These are phyloP conservation scores for Evernia prunastri DNA, from an alignment of 495 filamentous ascomycete species.

Conservation along the genomic window DNA sequence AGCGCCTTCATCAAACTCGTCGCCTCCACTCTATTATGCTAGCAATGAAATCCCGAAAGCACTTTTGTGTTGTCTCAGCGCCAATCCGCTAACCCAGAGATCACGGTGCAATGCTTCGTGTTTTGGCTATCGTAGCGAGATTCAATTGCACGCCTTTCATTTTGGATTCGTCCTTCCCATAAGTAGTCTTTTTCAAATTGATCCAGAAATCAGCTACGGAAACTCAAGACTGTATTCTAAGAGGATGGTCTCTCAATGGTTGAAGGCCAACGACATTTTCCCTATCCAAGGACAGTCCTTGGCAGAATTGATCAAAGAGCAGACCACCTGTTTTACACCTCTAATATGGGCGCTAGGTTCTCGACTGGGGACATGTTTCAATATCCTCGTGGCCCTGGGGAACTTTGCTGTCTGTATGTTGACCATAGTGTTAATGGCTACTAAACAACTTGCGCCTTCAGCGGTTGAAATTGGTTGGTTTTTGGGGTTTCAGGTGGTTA, in stretches of 20 bases:
- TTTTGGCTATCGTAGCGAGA: background rate
- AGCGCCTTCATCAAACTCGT: background rate
- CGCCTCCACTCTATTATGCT: slow-evolving; percentile 4
- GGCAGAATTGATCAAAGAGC: slow-evolving; percentile 61
- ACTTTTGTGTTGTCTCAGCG: slow-evolving; percentile 4
- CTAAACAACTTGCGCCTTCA: too few relatives aligned
- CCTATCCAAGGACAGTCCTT: slow-evolving; percentile 50
- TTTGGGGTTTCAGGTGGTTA: too few relatives aligned
- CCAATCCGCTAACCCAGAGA: background rate
- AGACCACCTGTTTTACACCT: slow-evolving; percentile 56
- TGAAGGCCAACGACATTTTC: slow-evolving; percentile 5
- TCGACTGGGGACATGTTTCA: background rate
- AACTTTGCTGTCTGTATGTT: background rate
- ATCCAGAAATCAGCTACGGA: background rate
- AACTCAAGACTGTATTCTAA: background rate
- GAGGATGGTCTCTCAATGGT: slow-evolving; percentile 5
- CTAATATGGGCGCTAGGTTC: background rate
- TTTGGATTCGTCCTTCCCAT: too few relatives aligned
- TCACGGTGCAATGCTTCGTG: too few relatives aligned
- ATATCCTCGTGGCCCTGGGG: background rate
- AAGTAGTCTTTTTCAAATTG: too few relatives aligned
- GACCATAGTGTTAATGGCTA: too few relatives aligned
- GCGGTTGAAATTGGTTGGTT: too few relatives aligned
- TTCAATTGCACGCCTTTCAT: too few relatives aligned
- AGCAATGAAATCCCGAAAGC: background rate